Evolutionary conservation across 306 rosid species (phyloP).

Genomic region (Prunus armeniaca): DNA sequence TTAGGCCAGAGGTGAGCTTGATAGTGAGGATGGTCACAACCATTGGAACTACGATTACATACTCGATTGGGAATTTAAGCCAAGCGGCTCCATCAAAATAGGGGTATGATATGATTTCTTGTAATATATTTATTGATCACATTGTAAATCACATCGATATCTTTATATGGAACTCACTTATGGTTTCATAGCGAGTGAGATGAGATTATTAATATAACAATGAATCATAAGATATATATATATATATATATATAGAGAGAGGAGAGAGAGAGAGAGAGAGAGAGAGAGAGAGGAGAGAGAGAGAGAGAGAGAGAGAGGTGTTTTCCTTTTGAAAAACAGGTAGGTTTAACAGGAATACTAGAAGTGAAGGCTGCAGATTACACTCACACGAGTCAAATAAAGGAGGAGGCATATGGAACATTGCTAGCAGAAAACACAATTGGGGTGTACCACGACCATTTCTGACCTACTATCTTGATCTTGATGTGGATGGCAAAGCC

Average conservation of each 20-base stretch:
- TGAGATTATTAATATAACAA: no score
- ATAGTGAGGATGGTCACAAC: constrained; percentile 54
- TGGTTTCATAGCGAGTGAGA: no score
- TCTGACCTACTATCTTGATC: constrained; percentile 51
- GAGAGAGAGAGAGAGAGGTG: no score
- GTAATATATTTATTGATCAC: no score
- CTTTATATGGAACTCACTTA: no score
- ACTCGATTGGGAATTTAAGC: constrained; percentile 65
- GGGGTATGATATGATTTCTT: constrained; percentile 32
- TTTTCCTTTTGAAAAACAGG: constrained; percentile 19
- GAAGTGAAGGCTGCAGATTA: constrained; percentile 39
- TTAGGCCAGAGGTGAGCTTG: constrained; percentile 46
- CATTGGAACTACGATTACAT: constrained; percentile 59
- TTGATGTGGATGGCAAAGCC: constrained; percentile 52
- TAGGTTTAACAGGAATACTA: constrained; percentile 51
- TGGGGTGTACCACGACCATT: constrained; percentile 67
- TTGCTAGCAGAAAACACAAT: constrained; percentile 51
- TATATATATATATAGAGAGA: no score
- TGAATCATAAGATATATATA: not conserved
- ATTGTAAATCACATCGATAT: no score
- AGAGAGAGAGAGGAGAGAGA: no score
- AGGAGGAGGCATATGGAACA: constrained; percentile 46
- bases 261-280: no score
- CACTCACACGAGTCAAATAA: constrained; percentile 40
- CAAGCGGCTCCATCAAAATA: constrained; percentile 55